These are phyloP conservation scores for Colletotrichum godetiae DNA, from an alignment of 2,329 filamentous ascomycete genomes.

Conservation along the genomic window DNA sequence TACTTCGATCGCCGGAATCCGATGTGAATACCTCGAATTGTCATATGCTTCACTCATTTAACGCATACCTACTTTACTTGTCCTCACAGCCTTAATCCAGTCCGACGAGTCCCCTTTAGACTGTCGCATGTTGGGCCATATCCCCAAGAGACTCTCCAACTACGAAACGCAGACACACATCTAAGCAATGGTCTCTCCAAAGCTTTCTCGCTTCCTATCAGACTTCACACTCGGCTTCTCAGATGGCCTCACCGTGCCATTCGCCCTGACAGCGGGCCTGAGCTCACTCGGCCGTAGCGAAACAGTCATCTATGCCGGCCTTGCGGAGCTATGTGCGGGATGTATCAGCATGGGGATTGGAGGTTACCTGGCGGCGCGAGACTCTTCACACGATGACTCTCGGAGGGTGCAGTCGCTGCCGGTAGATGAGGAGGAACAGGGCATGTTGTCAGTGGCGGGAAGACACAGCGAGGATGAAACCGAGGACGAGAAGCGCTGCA, in stretches of 20 bases:
- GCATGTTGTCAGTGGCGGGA: constrained; percentile 40
- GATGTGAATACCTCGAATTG: neutral
- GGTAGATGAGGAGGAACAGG: constrained; percentile 37
- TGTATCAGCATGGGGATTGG: constrained; percentile 81
- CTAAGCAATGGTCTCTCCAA: constrained; percentile 34
- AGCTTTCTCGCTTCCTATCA: constrained; percentile 58
- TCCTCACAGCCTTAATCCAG: neutral
- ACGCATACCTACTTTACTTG: neutral
- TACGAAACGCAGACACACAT: neutral
- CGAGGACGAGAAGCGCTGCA: neutral
- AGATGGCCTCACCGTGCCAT: constrained; percentile 80
- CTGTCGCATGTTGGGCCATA: neutral
- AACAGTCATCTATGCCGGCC: constrained; percentile 74
- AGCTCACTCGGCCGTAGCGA: constrained; percentile 69
- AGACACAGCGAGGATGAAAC: constrained; percentile 4
- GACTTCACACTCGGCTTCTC: constrained; percentile 80
- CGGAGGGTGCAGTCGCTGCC: constrained; percentile 20
- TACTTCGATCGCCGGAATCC: neutral
- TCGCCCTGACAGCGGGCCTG: constrained; percentile 78
- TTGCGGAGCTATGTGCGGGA: constrained; percentile 78
- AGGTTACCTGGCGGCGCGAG: constrained; percentile 72
- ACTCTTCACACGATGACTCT: constrained; percentile 39
- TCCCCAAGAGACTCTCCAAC: neutral
- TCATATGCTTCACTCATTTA: neutral
- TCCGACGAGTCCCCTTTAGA: neutral